Base-by-base conservation (phyloP, 1,139 yeast genomes). In the Yamadazyma taylorii region DNA sequence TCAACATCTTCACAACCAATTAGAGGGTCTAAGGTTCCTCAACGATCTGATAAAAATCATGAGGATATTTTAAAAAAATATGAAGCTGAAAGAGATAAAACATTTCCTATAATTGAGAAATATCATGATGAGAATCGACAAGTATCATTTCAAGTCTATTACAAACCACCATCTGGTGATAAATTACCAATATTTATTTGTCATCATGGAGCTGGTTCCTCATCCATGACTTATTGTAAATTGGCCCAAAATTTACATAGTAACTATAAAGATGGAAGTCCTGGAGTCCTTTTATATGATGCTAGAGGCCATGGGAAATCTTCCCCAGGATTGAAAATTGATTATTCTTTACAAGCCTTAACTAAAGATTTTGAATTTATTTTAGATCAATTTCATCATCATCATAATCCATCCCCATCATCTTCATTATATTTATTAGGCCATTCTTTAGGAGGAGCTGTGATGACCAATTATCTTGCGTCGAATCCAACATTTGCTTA, bases 171-270 rank as follows among this genome's bases (percentile, higher is more conserved):
- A 0, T 39, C 51, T 2, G 38, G 52, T 1, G 34, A 50, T 0
- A 53, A 58, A 0, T 66, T 75, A 0, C 83, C 94, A 0, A 53
- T 88, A 1, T 79, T 85, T 47, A 63, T 90, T 2, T 80, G 81
- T 47, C 94, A 87, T 46, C 99, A 92, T 58, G 99, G 99, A 4
- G 97, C 97, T 1, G 98, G 97, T 1, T 89, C 97, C 2, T 78
- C 87, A 3, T 88, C 85, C 0, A 66, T 87, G 63, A 73, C 96
- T 1, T 92, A 86, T 66, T 87, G 87, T 0, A 60, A 63, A 24
- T 55, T 84, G 24, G 61, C 79, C 0, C 61, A 44, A 53, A 62
- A 11, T 36, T 77, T 36, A 41, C 52, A 51, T 2, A 5, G 22
- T 6, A n/a, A 19, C 8, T 17, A 19, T 29, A 46, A 55, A 5